Base-by-base conservation (phyloP, 352 stramenopile species). In the Globisporangium nagaii region DNA sequence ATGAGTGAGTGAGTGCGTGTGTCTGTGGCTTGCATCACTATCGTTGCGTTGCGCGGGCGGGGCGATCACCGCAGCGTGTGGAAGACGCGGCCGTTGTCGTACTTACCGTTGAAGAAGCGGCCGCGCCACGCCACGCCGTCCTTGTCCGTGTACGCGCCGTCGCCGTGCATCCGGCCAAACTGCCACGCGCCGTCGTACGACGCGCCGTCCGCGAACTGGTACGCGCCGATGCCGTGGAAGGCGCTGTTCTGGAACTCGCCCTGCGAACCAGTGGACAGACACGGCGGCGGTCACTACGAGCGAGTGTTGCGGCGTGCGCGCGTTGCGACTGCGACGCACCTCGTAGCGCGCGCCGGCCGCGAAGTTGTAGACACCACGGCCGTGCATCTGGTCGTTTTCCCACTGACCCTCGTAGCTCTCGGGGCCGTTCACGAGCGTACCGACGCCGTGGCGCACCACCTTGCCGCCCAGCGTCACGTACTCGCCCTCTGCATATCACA, bases 81-180 rank as follows among this genome's bases (percentile, higher is more conserved):
- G 68, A 87, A 95, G 31, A 90, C 73, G 36, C 76, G 74, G 22
- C 82, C 82, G 51, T 89, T 95, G 81, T 92, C 77, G 57, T 78
- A 90, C 61, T 90, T 91, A 55, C 84, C 84, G 59, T 90, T 92
- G 46, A 89, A 65, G 56, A 92, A 93, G 42, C 57, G 56, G 15
- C 82, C 84, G 4, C 56, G 51, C 81, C 81, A 95, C 34, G 66
- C 59, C 17, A 95, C 84, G 25, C 78, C 79, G 47, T 92, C 80
- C 28, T 83, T 80, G 68, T 92, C 76, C 49, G 75, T 68, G 63
- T 90, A 95, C 36, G 59, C 50, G 7, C 78, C 84, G 4, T 79
- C 59, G 13, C 82, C 77, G 50, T 95, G 82, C 82, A 95, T 93
- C 54, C 79, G 83, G 63, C 59, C 79, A 45, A 73, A 59, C 15